Conservation (phyloP, 805 yeast species). For the Debaryomyces hansenii region DNA sequence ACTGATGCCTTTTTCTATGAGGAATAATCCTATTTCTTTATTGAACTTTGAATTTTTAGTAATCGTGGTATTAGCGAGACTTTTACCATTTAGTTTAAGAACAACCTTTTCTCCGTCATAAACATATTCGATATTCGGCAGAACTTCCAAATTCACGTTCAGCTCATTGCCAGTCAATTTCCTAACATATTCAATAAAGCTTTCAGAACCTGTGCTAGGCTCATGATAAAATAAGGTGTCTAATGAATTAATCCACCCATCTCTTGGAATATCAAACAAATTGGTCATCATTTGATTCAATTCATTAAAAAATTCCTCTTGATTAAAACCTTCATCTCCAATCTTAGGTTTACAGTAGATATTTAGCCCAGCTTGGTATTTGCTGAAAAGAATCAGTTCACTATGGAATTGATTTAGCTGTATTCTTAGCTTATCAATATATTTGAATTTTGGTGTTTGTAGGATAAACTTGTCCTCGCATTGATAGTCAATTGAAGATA, state of each 20-base stretch:
- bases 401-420: slow-evolving; percentile 17
- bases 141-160: neutral
- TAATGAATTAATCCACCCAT: slow-evolving; percentile 25
- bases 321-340: slow-evolving; percentile 9
- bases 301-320: slow-evolving; percentile 22
- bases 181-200: neutral
- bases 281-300: slow-evolving; percentile 11
- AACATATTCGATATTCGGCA: slow-evolving; percentile 8
- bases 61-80: neutral
- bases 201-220: slow-evolving; percentile 2
- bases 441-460: slow-evolving; percentile 9
- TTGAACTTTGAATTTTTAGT: slow-evolving; percentile 1
- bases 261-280: slow-evolving; percentile 17
- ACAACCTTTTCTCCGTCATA: slow-evolving; percentile 9
- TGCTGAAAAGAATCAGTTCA: slow-evolving; percentile 20
- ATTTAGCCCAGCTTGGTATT: slow-evolving; percentile 25
- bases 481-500: slow-evolving; percentile 7
- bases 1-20: slow-evolving; percentile 25
- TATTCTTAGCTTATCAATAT: slow-evolving; percentile 21
- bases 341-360: slow-evolving; percentile 29
- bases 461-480: slow-evolving; percentile 20
- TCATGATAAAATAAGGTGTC: slow-evolving; percentile 30
- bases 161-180: neutral
- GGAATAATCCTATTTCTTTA: slow-evolving; percentile 40
- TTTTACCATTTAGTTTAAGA: slow-evolving; percentile 3